Base-by-base conservation (phyloP, 768 basidiomycete species). In the Pluteus cervinus region DNA sequence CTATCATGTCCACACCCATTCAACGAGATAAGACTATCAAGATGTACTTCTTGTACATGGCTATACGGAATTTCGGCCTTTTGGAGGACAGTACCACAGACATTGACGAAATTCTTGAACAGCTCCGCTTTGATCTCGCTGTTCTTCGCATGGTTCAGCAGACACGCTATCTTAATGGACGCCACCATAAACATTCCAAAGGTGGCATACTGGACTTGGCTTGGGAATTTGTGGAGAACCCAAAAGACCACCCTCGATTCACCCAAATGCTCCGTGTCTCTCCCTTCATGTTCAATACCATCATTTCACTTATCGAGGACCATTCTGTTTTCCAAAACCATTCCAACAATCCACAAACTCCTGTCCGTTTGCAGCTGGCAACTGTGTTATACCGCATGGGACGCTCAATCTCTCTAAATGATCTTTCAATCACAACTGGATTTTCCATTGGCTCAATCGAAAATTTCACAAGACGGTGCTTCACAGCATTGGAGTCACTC, bases 401-500 rank as follows among this genome's bases (percentile, higher is more conserved):
- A n/a, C n/a, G n/a, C n/a, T n/a, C n/a, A n/a, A n/a, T n/a, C n/a
- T 55, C 55, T 17, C 2, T 57, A 5, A 39, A 46, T 20, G 57
- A 62, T 39, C 39, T 62, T 20, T 57, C 58, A 3, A 47, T 47
- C 0, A 24, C 34, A 4, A 47, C 55, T 18, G 62, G 61, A 1
- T 38, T 43, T 23, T 54, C 55, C 4, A 48, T 53, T 29, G 61
- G 61, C 0, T 49, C 56, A 26, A 53, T 63, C 10, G 50, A 53
- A 23, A 40, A 44, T 3, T 63, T 43, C 29, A 61, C 60, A 7
- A 29, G 53, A 3, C 49, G 52, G 0, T 53, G 52, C 29, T 53
- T 63, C 29, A 41, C 36, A 10, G 61, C 58, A 2, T 56, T 66
- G 30, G 50, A 56, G 24, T 42, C 47, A 1, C 44, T 62, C 2